Percentiles rank a stretch among this genome's conserved stretches.
Evolutionary conservation across 164 flowering plant species (phyloP).

Genomic region (grape (Vitis vinifera)): ASM3070453v1 NC_081805.1:27368501-27369000

Average conservation of each 20-base stretch:
- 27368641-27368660: not conserved
- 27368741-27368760: slow-evolving; percentile 92
- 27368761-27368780: slow-evolving; percentile 82
- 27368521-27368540: slow-evolving; percentile 88
- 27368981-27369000: too few species aligned
- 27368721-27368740: slow-evolving; percentile 94
- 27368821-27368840: slow-evolving; percentile 99
- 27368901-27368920: slow-evolving; percentile 99
- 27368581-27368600: slow-evolving; percentile 80
- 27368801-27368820: slow-evolving; percentile 92
- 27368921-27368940: slow-evolving; percentile 84
- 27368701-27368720: slow-evolving; percentile 67
- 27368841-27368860: slow-evolving; percentile 99
- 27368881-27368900: slow-evolving; percentile 99
- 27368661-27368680: not conserved
- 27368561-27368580: slow-evolving; percentile 67
- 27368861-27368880: slow-evolving; percentile 93
- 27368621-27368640: not conserved
- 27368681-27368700: not conserved
- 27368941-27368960: not conserved
- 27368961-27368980: too few species aligned
- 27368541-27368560: slow-evolving; percentile 82
- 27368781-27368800: slow-evolving; percentile 82
- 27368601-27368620: slow-evolving; percentile 47
- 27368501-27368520: slow-evolving; percentile 74